Evolutionary conservation across 139 green algal genomes (phyloP).

Genomic region (Spirogloea muscicola): DNA sequence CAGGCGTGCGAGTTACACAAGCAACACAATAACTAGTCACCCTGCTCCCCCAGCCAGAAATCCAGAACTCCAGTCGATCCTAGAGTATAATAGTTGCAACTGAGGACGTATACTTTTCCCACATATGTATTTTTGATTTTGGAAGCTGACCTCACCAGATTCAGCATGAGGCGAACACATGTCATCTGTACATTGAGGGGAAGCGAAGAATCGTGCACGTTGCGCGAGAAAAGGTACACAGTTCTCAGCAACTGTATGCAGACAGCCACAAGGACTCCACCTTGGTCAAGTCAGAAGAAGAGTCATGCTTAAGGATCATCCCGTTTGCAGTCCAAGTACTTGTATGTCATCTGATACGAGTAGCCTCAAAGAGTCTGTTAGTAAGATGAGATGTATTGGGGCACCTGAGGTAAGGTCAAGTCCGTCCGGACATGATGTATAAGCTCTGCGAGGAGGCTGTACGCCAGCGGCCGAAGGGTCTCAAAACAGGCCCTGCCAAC

Average conservation of each 20-base stretch:
- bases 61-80: too few species aligned
- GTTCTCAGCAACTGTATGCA: conserved; percentile 59
- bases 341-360: too few species aligned
- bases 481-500: conserved; percentile 64
- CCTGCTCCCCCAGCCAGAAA: too few species aligned
- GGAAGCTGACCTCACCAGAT: conserved; percentile 59
- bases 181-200: conserved; percentile 63
- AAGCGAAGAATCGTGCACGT: conserved; percentile 59
- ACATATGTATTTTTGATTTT: too few species aligned
- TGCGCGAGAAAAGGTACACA: conserved; percentile 64
- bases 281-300: too few species aligned
- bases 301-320: too few species aligned
- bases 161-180: conserved; percentile 72
- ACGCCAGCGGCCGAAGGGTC: conserved; percentile 69
- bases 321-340: too few species aligned
- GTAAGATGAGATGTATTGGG: neutral
- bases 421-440: conserved; percentile 65
- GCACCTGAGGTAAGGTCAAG: conserved; percentile 50
- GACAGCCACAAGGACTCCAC: too few species aligned
- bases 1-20: too few species aligned
- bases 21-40: too few species aligned
- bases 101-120: too few species aligned
- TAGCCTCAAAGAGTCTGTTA: neutral
- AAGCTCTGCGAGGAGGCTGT: conserved; percentile 76
- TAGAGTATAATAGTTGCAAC: too few species aligned